phyloP scores from a whole-genome alignment of 2,329 filamentous ascomycete species.

The Diaporthe sp. region DNA sequence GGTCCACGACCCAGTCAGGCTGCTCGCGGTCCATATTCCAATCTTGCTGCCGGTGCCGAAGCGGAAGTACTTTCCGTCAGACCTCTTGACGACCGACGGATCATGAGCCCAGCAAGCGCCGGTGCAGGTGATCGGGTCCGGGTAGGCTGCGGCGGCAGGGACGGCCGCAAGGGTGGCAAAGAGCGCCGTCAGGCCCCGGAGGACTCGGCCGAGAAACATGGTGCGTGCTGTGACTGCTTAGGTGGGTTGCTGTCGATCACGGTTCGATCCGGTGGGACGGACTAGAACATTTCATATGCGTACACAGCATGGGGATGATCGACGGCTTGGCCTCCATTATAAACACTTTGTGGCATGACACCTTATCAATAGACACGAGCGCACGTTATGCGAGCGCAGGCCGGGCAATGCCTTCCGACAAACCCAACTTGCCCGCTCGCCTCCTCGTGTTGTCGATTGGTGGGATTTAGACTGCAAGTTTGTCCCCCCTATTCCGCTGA shows the following conservation, averaged over 20 bases:
- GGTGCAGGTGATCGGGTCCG: slow-evolving; percentile 51
- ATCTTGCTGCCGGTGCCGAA: slow-evolving; percentile 55
- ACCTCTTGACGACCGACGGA: slow-evolving; percentile 53
- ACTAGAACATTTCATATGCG: neutral
- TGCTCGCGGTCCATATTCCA: slow-evolving; percentile 50
- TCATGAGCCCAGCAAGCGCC: slow-evolving; percentile 55
- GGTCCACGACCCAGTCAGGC: slow-evolving; percentile 56
- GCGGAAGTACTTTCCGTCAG: slow-evolving; percentile 55
- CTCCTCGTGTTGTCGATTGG: neutral
- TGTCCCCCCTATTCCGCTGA: neutral
- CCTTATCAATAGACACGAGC: no score
- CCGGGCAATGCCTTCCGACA: neutral
- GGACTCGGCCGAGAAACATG: slow-evolving; percentile 31
- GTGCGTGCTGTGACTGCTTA: neutral
- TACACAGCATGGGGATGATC: neutral
- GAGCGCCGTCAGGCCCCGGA: slow-evolving; percentile 18
- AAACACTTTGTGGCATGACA: neutral
- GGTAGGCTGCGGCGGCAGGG: slow-evolving; percentile 44
- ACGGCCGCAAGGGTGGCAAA: slow-evolving; percentile 37
- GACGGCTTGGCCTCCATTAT: slow-evolving; percentile 12
- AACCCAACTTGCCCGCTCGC: neutral
- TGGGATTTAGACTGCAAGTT: slow-evolving; percentile 9
- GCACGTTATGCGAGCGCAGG: neutral
- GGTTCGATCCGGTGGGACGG: slow-evolving; percentile 3
- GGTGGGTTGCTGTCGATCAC: neutral